phyloP scores from a whole-genome alignment of 768 basidiomycete species.

The Leccinellum albellum region DNA sequence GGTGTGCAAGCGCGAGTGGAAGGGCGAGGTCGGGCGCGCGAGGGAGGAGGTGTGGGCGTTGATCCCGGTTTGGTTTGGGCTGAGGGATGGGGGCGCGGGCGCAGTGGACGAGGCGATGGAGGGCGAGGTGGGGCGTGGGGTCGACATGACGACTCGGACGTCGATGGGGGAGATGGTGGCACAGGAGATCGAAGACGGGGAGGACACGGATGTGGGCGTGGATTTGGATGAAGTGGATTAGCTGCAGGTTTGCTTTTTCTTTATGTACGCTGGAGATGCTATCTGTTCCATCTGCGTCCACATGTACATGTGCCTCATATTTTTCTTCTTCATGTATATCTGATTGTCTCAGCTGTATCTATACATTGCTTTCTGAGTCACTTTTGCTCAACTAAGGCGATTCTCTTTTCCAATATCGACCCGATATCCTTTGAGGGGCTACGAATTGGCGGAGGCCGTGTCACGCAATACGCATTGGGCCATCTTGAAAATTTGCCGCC shows the following conservation, averaged over 20 bases:
- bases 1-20: constrained; percentile 48
- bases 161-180: neutral
- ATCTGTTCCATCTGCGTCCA: constrained; percentile 6
- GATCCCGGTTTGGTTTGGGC: constrained; percentile 64
- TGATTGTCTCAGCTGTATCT: constrained; percentile 13
- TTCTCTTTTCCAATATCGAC: too few relatives aligned
- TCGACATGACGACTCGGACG: neutral
- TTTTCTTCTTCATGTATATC: constrained; percentile 2
- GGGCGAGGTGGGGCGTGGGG: neutral
- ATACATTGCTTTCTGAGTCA: constrained; percentile 7
- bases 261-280: constrained; percentile 9
- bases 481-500: too few relatives aligned
- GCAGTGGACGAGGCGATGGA: neutral
- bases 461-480: too few relatives aligned
- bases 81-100: constrained; percentile 24
- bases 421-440: too few relatives aligned
- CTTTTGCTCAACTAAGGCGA: neutral
- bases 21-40: constrained; percentile 38
- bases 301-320: neutral
- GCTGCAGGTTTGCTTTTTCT: constrained; percentile 1
- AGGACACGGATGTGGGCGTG: constrained; percentile 5
- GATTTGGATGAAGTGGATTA: constrained; percentile 11
- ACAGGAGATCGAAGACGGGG: constrained; percentile 2
- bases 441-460: too few relatives aligned
- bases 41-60: constrained; percentile 59